A percentile compares a stretch with the other conserved stretches of the same genome.
phyloP scores from a whole-genome alignment of 768 basidiomycete species.

The Plicaturopsis crispa region DNA sequence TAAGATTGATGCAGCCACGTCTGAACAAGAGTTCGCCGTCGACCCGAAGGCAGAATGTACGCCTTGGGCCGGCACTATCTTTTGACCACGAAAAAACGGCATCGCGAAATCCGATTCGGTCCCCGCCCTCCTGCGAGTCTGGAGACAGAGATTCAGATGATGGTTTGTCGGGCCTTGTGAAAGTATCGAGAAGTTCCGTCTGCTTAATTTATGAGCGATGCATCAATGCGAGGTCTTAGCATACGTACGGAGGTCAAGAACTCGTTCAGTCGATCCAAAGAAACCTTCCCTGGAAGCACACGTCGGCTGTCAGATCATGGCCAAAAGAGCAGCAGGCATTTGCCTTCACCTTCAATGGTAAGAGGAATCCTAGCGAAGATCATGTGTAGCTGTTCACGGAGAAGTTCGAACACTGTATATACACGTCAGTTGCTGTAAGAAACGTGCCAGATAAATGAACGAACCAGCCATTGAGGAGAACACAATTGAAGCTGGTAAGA shows the following conservation, averaged over 20 bases:
- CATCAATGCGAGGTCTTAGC: background rate
- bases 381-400: slow-evolving; percentile 41
- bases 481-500: background rate
- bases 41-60: slow-evolving; percentile 41
- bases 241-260: slow-evolving; percentile 32
- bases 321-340: too few species aligned
- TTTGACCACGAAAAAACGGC: slow-evolving; percentile 51
- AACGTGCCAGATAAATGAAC: too few species aligned
- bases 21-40: slow-evolving; percentile 50
- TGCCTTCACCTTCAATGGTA: background rate
- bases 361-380: slow-evolving; percentile 23
- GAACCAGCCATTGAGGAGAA: background rate
- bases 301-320: too few species aligned
- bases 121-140: slow-evolving; percentile 9
- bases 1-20: slow-evolving; percentile 43
- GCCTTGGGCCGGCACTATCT: slow-evolving; percentile 29
- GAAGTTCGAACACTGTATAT: slow-evolving; percentile 56
- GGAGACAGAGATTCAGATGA: background rate
- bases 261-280: slow-evolving; percentile 47
- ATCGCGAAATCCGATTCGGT: slow-evolving; percentile 43
- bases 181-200: slow-evolving; percentile 43
- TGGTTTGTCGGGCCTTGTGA: slow-evolving; percentile 9
- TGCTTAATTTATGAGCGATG: slow-evolving; percentile 11
- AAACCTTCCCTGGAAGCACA: slow-evolving; percentile 43
- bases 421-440: too few species aligned